A percentile compares a stretch with the other conserved stretches of the same genome.
Evolutionary conservation across 2,329 filamentous ascomycete genomes (phyloP).

Genomic region (Pseudogymnoascus destructans): DNA sequence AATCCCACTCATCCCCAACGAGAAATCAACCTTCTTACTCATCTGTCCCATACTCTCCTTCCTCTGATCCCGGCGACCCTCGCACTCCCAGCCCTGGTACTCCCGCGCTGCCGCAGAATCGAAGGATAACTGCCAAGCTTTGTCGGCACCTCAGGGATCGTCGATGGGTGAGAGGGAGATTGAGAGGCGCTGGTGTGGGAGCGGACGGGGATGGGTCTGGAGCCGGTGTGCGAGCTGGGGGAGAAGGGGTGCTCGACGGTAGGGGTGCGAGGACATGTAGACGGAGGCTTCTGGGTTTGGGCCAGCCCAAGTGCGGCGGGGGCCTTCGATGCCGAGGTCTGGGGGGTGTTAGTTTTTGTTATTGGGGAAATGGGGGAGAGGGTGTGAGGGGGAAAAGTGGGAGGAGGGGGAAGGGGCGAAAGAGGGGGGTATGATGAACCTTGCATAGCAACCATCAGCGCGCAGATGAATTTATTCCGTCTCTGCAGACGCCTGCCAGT

Average conservation of each 20-base stretch:
- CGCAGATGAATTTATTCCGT: conserved; percentile 88
- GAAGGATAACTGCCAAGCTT: conserved; percentile 30
- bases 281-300: conserved; percentile 20
- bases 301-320: conserved; percentile 24
- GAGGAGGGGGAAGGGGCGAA: not conserved
- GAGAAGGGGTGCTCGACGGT: not conserved
- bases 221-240: conserved; percentile 12
- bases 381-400: not conserved
- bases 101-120: conserved; percentile 40
- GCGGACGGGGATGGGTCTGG: not conserved
- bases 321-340: conserved; percentile 26
- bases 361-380: not conserved
- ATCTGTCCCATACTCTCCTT: conserved; percentile 45
- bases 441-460: conserved; percentile 70
- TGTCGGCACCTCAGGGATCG: conserved; percentile 8
- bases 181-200: conserved; percentile 11
- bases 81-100: conserved; percentile 30
- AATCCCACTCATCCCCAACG: conserved; percentile 50
- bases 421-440: not conserved
- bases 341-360: not conserved
- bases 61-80: conserved; percentile 24
- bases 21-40: conserved; percentile 56
- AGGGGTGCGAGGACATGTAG: conserved; percentile 7
- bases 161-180: conserved; percentile 18
- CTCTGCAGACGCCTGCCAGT: conserved; percentile 82